Evolutionary conservation across 331 rosid genomes (phyloP).

Genomic region (Cydonia oblonga): DNA sequence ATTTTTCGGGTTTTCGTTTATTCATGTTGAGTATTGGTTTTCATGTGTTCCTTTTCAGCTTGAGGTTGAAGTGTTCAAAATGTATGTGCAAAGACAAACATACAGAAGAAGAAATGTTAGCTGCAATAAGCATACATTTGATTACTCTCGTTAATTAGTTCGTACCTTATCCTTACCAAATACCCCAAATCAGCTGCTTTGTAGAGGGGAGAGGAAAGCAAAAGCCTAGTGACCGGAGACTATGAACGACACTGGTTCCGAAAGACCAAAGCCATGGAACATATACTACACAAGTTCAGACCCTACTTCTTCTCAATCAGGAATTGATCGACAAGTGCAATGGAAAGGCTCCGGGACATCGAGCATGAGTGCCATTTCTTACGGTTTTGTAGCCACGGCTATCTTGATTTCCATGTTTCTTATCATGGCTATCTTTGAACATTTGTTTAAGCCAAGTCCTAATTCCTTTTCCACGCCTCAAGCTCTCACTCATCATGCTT

Average conservation of each 20-base stretch:
- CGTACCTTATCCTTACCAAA: neutral
- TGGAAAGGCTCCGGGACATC: constrained; percentile 80
- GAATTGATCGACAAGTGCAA: constrained; percentile 42
- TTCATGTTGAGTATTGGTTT: neutral
- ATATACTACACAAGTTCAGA: constrained; percentile 38
- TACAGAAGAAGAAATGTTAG: neutral
- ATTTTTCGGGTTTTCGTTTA: neutral
- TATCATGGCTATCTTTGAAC: constrained; percentile 91
- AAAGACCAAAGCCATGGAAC: constrained; percentile 62
- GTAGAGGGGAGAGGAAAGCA: neutral
- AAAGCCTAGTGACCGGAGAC: neutral
- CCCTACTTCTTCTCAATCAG: constrained; percentile 44
- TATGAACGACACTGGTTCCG: constrained; percentile 45
- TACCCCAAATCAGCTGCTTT: neutral
- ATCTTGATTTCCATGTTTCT: constrained; percentile 88
- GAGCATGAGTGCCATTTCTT: constrained; percentile 69
- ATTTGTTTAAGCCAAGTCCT: constrained; percentile 59
- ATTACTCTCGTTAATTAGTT: constrained; percentile 2
- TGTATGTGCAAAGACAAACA: neutral
- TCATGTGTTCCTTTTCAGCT: constrained; percentile 20
- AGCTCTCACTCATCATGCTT: constrained; percentile 19
- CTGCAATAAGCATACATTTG: neutral
- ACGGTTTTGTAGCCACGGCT: constrained; percentile 93
- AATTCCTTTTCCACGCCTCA: constrained; percentile 37
- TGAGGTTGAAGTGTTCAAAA: constrained; percentile 3